Evolutionary conservation across 805 yeast species (phyloP), one percentile per base, ranked within the genome.

Genomic region (Spencermartinsiella europaea): DNA sequence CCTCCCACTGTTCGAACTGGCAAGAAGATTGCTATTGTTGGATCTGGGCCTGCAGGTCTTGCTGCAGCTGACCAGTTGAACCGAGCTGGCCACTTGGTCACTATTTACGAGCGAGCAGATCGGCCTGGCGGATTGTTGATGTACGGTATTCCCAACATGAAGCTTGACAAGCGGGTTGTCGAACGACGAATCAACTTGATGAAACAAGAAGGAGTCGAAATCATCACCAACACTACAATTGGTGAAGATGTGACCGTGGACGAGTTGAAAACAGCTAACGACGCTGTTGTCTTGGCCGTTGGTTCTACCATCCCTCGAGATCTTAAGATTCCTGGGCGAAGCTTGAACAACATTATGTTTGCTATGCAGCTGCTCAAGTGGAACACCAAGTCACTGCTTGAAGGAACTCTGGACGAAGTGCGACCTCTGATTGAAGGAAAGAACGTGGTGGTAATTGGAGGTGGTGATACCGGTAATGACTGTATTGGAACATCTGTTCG

Each of bases 141-240:
- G 98, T 91, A 91, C 68, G 99, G 99, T 79, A 91, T 91, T 70
- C 99, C 99, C 58, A 91, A 91, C 75, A 91, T 91, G 99, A 91
- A 91, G 73, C 76, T 91, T 59, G 99, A 91, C 69, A 91, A 91
- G 75, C 73, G 82, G 20, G 79, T 93, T 63, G 96, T 91, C 50
- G 85, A 88, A 72, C 81, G 98, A 65, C 88, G 98, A 75, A 77
- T 93, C 48, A 95, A 91, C 63, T 74, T 93, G 65, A 72, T 91
- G 75, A 85, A 76, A 25, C 95, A 87, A 38, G 96, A 91, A 67
- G 99, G 99, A 44, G 74, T 91, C 58, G 76, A 77, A 21, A 88
- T 91, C 61, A 74, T 84, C 38, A 79, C 85, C 58, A 80, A 77
- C 65, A 79, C 87, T 44, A 82, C 90, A 42, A 77, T 91, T 58